Evolutionary conservation across 306 rosid genomes (phyloP).

Genomic region (Corylus americana): DNA sequence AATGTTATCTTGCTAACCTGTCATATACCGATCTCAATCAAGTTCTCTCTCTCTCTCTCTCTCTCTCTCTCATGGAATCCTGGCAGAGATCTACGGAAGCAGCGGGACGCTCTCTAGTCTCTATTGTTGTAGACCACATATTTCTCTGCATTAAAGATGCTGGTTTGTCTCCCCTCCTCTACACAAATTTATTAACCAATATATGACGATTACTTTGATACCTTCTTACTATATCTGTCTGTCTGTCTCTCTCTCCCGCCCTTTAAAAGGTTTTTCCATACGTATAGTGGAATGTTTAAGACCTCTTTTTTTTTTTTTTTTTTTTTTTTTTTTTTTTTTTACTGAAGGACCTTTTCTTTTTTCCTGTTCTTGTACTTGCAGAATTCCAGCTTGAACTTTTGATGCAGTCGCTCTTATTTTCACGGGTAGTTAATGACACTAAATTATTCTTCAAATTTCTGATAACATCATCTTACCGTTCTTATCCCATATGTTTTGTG

Average conservation of each 20-base stretch:
- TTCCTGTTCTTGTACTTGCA: slow-evolving; percentile 50
- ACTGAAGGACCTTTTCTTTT: slow-evolving; percentile 22
- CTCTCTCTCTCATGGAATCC: slow-evolving; percentile 28
- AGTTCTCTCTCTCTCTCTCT: slow-evolving; percentile 15
- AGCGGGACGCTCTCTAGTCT: slow-evolving; percentile 83
- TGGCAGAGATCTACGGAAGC: slow-evolving; percentile 83
- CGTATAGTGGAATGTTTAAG: not conserved
- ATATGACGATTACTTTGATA: not conserved
- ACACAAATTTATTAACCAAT: not conserved
- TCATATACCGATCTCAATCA: slow-evolving; percentile 17
- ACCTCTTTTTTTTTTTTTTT: too few species aligned
- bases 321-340: not conserved
- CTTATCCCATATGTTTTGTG: not conserved
- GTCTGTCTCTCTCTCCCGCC: not conserved
- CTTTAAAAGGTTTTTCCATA: not conserved
- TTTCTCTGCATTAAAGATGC: slow-evolving; percentile 86
- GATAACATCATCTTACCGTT: slow-evolving; percentile 5
- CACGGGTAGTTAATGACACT: slow-evolving; percentile 61
- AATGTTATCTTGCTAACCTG: slow-evolving; percentile 12
- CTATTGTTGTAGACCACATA: slow-evolving; percentile 85
- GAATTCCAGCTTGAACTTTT: slow-evolving; percentile 90
- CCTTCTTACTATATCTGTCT: not conserved
- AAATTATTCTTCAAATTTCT: not conserved
- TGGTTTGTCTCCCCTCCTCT: slow-evolving; percentile 53
- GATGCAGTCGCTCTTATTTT: slow-evolving; percentile 89